Evolutionary conservation across 2,329 filamentous ascomycete species (phyloP).

Genomic region (Apiospora pterosperma): DNA sequence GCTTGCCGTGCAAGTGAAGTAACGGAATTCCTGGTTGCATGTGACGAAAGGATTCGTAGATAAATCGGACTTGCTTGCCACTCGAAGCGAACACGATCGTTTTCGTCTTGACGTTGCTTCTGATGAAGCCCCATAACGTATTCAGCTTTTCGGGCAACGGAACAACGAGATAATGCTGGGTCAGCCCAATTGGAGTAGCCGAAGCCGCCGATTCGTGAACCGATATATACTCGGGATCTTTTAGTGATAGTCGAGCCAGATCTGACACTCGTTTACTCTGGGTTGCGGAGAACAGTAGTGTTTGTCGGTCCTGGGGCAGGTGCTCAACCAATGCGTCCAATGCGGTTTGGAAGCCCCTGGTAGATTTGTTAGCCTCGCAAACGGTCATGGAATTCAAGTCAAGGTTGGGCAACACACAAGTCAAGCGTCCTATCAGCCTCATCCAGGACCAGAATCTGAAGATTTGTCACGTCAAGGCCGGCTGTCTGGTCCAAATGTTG

Average conservation of each 20-base stretch:
- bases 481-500: slow-evolving; percentile 96
- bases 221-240: slow-evolving; percentile 90
- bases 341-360: slow-evolving; percentile 72
- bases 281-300: slow-evolving; percentile 91
- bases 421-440: slow-evolving; percentile 97
- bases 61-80: slow-evolving; percentile 93
- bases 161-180: slow-evolving; percentile 88
- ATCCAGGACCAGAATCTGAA: slow-evolving; percentile 90
- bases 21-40: slow-evolving; percentile 92
- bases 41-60: slow-evolving; percentile 89
- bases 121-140: slow-evolving; percentile 88
- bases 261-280: slow-evolving; percentile 95
- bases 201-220: slow-evolving; percentile 80
- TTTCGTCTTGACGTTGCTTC: slow-evolving; percentile 86
- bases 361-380: no score
- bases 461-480: slow-evolving; percentile 81
- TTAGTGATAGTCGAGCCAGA: slow-evolving; percentile 80
- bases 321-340: slow-evolving; percentile 94
- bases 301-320: slow-evolving; percentile 80
- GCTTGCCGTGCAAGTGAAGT: slow-evolving; percentile 87
- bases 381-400: no score
- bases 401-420: slow-evolving; percentile 47
- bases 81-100: slow-evolving; percentile 95
- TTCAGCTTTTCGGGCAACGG: slow-evolving; percentile 87
- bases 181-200: slow-evolving; percentile 78